Percentiles rank a stretch among this genome's conserved stretches.
Conservation (phyloP, 1,284 basidiomycete genomes). For the Ceratobasidium sp. region DNA sequence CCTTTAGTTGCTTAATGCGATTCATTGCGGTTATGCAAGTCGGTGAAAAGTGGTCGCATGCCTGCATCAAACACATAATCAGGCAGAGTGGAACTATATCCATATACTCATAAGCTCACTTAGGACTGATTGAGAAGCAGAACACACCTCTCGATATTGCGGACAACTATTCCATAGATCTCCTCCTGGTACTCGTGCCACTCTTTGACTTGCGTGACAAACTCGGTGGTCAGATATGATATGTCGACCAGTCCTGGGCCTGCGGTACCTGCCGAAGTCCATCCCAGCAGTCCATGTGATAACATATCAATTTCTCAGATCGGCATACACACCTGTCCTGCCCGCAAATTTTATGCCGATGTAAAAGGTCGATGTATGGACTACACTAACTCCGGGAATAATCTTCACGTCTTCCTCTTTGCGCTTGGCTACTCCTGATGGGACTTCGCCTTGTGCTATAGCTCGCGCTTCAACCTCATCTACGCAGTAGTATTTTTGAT, state of each 20-base stretch:
- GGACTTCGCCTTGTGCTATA: slow-evolving; percentile 87
- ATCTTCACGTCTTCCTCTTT: slow-evolving; percentile 82
- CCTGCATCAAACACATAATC: slow-evolving; percentile 84
- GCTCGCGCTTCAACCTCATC: slow-evolving; percentile 85
- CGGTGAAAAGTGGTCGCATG: slow-evolving; percentile 68
- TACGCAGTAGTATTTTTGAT: slow-evolving; percentile 83
- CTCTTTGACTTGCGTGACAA: slow-evolving; percentile 89
- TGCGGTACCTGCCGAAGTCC: slow-evolving; percentile 63
- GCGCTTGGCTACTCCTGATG: slow-evolving; percentile 71
- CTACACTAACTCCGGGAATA: slow-evolving; percentile 75
- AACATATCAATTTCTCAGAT: slow-evolving; percentile 41
- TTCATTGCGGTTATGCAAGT: slow-evolving; percentile 66
- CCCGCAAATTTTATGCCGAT: slow-evolving; percentile 94
- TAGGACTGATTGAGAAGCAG: slow-evolving; percentile 30
- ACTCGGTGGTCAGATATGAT: no score
- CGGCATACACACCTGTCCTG: slow-evolving; percentile 73
- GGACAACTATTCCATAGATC: slow-evolving; percentile 93
- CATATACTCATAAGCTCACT: slow-evolving; percentile 36
- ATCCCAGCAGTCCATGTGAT: neutral
- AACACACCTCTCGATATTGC: slow-evolving; percentile 89
- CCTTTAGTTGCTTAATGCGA: no score
- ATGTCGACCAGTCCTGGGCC: slow-evolving; percentile 89
- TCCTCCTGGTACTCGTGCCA: slow-evolving; percentile 96
- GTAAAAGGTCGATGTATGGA: slow-evolving; percentile 95
- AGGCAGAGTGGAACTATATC: slow-evolving; percentile 70